Conservation (phyloP, 1,284 basidiomycete species). For the Sanghuangporus sanghuang region DNA sequence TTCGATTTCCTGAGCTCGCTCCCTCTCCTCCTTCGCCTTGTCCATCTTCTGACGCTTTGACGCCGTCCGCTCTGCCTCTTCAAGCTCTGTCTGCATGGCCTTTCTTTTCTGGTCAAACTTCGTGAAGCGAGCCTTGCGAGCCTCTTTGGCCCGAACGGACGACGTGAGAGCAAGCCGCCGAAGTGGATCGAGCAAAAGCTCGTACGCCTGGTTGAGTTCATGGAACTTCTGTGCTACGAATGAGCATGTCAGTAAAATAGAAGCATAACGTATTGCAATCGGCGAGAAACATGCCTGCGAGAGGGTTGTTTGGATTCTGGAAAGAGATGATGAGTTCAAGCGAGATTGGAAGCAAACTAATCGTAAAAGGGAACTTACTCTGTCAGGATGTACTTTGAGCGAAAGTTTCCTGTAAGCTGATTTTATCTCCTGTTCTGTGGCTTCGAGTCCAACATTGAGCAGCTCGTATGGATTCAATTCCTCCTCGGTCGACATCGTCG, state of each 20-base stretch:
- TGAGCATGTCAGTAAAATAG: background rate
- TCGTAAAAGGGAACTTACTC: constrained; percentile 51
- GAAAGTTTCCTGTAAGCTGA: constrained; percentile 81
- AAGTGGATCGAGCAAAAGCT: constrained; percentile 78
- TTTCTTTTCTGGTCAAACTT: constrained; percentile 78
- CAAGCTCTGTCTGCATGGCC: constrained; percentile 77
- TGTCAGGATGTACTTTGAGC: constrained; percentile 86
- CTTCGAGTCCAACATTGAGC: constrained; percentile 59
- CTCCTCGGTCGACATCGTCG: constrained; percentile 28
- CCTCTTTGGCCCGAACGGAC: constrained; percentile 67
- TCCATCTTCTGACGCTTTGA: constrained; percentile 71
- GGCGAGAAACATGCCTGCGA: constrained; percentile 49
- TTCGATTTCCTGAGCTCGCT: constrained; percentile 61
- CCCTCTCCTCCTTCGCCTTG: constrained; percentile 51
- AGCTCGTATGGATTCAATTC: constrained; percentile 75
- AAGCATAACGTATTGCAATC: background rate
- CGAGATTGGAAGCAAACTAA: constrained; percentile 18
- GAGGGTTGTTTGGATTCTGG: constrained; percentile 74
- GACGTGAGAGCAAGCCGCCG: constrained; percentile 82
- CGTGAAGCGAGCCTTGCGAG: constrained; percentile 68
- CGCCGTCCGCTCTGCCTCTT: constrained; percentile 67
- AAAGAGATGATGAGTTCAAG: constrained; percentile 22
- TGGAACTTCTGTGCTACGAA: constrained; percentile 75
- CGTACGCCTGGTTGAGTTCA: constrained; percentile 80
- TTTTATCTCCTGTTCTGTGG: constrained; percentile 79